Conservation (phyloP, 352 stramenopile species). For the Globisporangium megalacanthum region DNA sequence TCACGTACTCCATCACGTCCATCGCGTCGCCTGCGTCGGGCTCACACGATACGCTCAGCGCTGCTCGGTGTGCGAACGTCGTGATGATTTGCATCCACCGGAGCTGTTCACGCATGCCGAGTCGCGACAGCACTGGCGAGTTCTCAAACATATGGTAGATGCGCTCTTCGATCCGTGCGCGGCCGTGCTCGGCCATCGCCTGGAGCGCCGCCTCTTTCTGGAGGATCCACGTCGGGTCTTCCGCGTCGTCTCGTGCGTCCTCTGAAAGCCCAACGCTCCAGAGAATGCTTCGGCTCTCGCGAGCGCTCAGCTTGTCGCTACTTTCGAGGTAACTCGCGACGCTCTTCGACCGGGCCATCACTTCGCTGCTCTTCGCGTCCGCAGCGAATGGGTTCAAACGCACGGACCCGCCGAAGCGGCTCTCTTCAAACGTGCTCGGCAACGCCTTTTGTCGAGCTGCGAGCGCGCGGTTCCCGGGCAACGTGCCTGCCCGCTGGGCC, state of each 20-base stretch:
- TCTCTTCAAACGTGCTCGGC: constrained; percentile 56
- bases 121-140: constrained; percentile 38
- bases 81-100: constrained; percentile 84
- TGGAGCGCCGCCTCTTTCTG: constrained; percentile 39
- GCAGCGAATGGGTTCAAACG: constrained; percentile 45
- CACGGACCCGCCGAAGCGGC: constrained; percentile 43
- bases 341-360: constrained; percentile 8
- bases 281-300: constrained; percentile 45
- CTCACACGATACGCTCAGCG: constrained; percentile 57
- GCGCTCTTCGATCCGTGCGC: constrained; percentile 58
- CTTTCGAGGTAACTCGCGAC: constrained; percentile 18
- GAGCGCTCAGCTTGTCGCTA: constrained; percentile 23
- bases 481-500: constrained; percentile 35
- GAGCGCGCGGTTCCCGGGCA: constrained; percentile 21
- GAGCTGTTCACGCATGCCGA: constrained; percentile 69
- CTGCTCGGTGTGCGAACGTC: constrained; percentile 55
- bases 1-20: constrained; percentile 85
- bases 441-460: constrained; percentile 42
- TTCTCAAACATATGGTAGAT: constrained; percentile 67
- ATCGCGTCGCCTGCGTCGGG: constrained; percentile 66
- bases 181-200: constrained; percentile 61
- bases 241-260: constrained; percentile 47
- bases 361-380: constrained; percentile 1
- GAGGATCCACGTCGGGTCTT: constrained; percentile 34
- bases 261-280: constrained; percentile 56